Evolutionary conservation across 202 grass and related monocot species (phyloP).

Genomic region (Bolboschoenoplectus hybrid): DNA sequence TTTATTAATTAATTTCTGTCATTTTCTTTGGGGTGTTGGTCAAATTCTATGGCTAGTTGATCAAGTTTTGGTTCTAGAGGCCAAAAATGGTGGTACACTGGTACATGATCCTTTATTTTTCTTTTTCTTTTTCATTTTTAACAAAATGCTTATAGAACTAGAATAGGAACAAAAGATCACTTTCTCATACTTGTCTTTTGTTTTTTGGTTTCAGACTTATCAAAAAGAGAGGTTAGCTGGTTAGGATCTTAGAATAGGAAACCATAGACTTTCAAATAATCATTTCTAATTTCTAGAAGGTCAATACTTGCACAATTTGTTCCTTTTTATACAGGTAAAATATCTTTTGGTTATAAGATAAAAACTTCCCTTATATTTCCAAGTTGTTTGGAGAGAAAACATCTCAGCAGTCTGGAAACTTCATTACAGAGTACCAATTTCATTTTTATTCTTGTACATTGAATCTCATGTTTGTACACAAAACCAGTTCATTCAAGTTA

Average conservation of each 20-base stretch:
- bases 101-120: neutral
- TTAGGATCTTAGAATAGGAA: neutral
- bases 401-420: neutral
- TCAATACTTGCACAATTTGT: neutral
- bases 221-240: too few species aligned
- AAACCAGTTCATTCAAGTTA: too few species aligned
- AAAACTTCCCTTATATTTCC: neutral
- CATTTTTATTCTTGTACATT: too few species aligned
- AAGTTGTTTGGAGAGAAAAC: neutral
- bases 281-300: slow-evolving; percentile 3
- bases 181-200: too few species aligned
- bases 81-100: too few species aligned
- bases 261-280: too few species aligned
- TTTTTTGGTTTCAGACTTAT: too few species aligned
- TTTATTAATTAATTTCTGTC: neutral
- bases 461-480: too few species aligned
- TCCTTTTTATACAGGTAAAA: neutral
- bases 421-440: neutral
- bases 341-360: neutral
- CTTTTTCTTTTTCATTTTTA: neutral
- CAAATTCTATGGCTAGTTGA: neutral
- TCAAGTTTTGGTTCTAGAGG: neutral
- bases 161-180: too few species aligned
- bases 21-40: neutral
- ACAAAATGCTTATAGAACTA: neutral